Conservation (phyloP, 495 filamentous ascomycete genomes). For the Clohesyomyces aquaticus region DNA sequence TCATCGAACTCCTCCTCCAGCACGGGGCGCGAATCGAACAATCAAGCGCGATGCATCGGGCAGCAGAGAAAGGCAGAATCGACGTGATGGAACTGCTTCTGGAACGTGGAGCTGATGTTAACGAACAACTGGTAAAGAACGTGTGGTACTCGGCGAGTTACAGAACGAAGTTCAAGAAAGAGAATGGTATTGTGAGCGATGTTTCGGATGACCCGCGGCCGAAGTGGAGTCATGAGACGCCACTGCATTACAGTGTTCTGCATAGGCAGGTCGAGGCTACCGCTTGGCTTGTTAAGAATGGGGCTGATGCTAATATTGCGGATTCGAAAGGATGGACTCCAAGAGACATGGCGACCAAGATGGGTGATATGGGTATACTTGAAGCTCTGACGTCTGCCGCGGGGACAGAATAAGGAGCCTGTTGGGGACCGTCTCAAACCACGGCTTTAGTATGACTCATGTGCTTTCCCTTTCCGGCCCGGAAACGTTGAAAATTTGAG, state of each 20-base stretch:
- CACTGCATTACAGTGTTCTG: conserved; percentile 1
- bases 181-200: conserved; percentile 1
- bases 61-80: conserved; percentile 6
- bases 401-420: too few species aligned
- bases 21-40: conserved; percentile 1
- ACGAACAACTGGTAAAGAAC: neutral
- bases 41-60: neutral
- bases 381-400: conserved; percentile 1
- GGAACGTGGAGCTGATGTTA: conserved; percentile 1
- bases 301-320: neutral
- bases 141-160: neutral
- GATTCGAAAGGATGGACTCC: conserved; percentile 9
- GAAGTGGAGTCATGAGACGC: conserved; percentile 3
- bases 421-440: too few species aligned
- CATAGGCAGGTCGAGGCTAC: neutral
- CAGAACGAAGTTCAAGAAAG: conserved; percentile 2
- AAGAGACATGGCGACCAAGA: conserved; percentile 5
- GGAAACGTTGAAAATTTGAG: too few species aligned
- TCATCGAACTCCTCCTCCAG: neutral
- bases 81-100: conserved; percentile 1
- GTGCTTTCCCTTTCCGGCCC: too few species aligned
- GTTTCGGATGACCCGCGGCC: neutral
- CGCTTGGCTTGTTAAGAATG: neutral
- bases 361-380: neutral
- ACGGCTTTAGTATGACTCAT: too few species aligned